Base-by-base conservation (phyloP, 108 stramenopile species). In the Cyclotella choctawhatcheeana region DNA sequence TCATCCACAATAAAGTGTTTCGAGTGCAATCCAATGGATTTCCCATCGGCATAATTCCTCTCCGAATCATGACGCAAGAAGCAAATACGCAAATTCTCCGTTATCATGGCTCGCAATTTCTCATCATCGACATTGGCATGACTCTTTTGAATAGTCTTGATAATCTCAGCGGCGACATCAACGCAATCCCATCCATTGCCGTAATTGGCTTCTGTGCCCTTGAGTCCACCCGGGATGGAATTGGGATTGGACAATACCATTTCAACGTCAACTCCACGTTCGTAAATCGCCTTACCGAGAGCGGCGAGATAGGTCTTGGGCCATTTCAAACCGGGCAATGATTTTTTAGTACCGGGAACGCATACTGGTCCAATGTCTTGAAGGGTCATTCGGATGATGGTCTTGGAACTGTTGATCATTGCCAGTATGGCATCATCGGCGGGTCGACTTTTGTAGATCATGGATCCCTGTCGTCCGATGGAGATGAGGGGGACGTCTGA, bases 121-220 rank as follows among this genome's bases (percentile, higher is more conserved):
- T 43, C 77, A 64, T 79, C 74, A 27, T 79, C 58, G 14, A 72
- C 77, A 3, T 67, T 40, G 2, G 50, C 31, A 27, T 82, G 75
- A 21, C 59, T 40, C 22, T 83, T 79, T 45, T 79, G 45, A 14
- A 83, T 83, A 8, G 56, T 26, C 51, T 83, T 79, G 59, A 83
- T 64, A 54, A 83, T 83, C 56, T 83, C 82, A 21, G 82, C 73
- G 2, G 82, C 82, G 0, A 88, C 88, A 81, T 88, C 88, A 5
- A 74, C 78, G 47, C 85, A 86, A 34, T 66, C 60, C 87, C 88
- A 88, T 31, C 88, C 88, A 59, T 85, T 85, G 7, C 88, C 85
- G 59, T 86, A 88, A 34, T 71, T 61, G 17, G 85, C 85, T 55
- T 85, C 88, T 3, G 82, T 81, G 3, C 69, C 56, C 24, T 67